These are phyloP conservation scores for Jaminaea rosea DNA, from an alignment of 1,284 basidiomycete genomes.

Conservation along the genomic window DNA sequence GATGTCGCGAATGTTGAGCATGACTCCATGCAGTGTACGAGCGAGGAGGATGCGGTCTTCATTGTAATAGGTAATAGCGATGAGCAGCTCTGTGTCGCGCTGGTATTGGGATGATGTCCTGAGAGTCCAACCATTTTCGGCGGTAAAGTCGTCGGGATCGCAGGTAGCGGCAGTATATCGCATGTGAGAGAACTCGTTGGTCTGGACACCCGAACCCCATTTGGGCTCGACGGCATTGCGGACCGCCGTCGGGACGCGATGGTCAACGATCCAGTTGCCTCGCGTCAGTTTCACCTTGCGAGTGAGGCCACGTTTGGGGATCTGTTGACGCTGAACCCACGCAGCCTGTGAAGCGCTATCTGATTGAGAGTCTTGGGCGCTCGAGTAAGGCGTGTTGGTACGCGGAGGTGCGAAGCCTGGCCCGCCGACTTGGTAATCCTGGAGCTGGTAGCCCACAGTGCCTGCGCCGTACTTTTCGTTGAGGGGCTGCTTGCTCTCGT, in stretches of 20 bases:
- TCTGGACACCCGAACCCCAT: conserved; percentile 51
- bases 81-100: conserved; percentile 83
- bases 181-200: conserved; percentile 80
- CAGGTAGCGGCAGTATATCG: conserved; percentile 68
- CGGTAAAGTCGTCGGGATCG: conserved; percentile 81
- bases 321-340: conserved; percentile 46
- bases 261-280: conserved; percentile 47
- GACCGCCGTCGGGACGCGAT: conserved; percentile 74
- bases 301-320: conserved; percentile 50
- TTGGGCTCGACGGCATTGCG: conserved; percentile 74
- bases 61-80: conserved; percentile 60
- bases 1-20: conserved; percentile 96
- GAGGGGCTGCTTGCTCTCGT: no score
- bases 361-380: background rate
- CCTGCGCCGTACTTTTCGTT: no score
- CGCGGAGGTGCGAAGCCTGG: no score
- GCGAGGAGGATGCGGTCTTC: conserved; percentile 80
- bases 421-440: no score
- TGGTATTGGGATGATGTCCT: conserved; percentile 71
- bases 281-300: conserved; percentile 81
- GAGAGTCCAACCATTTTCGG: conserved; percentile 64
- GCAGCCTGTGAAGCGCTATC: conserved; percentile 16
- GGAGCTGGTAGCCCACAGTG: no score
- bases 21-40: conserved; percentile 77
- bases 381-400: background rate